These are phyloP conservation scores for Phytopythium mirpurense DNA, from an alignment of 352 stramenopile species.

Conservation along the genomic window DNA sequence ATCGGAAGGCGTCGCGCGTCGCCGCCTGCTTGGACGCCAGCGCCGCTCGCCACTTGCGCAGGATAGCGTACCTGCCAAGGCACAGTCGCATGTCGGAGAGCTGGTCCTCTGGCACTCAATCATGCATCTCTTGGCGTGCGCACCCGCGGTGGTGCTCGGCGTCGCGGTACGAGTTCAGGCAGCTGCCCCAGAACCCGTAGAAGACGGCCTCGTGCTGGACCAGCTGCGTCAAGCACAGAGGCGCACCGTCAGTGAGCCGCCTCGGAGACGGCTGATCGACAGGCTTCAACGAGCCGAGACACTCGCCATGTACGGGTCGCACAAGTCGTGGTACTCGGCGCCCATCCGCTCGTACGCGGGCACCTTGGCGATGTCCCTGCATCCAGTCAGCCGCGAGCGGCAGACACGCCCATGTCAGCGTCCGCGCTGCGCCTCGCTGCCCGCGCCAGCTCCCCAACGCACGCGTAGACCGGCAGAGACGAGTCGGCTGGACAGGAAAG, in stretches of 20 bases:
- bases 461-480: slow-evolving; percentile 87
- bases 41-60: slow-evolving; percentile 49
- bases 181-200: slow-evolving; percentile 91
- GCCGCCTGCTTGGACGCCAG: slow-evolving; percentile 10
- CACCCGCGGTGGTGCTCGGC: slow-evolving; percentile 73
- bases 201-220: slow-evolving; percentile 80
- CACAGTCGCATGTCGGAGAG: slow-evolving; percentile 7
- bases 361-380: slow-evolving; percentile 81
- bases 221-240: slow-evolving; percentile 22
- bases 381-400: neutral
- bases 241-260: neutral
- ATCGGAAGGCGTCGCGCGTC: slow-evolving; percentile 20
- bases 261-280: too few relatives aligned
- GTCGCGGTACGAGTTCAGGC: slow-evolving; percentile 82
- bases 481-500: slow-evolving; percentile 64
- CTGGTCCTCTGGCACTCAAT: neutral
- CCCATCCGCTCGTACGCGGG: slow-evolving; percentile 70
- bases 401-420: too few relatives aligned
- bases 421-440: too few relatives aligned
- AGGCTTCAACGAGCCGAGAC: neutral
- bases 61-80: slow-evolving; percentile 39
- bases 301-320: slow-evolving; percentile 71
- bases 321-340: slow-evolving; percentile 89
- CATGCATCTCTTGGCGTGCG: neutral
- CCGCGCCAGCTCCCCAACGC: too few relatives aligned